phyloP scores from a whole-genome alignment of 2,329 filamentous ascomycete genomes.

The Fusarium sp. region DNA sequence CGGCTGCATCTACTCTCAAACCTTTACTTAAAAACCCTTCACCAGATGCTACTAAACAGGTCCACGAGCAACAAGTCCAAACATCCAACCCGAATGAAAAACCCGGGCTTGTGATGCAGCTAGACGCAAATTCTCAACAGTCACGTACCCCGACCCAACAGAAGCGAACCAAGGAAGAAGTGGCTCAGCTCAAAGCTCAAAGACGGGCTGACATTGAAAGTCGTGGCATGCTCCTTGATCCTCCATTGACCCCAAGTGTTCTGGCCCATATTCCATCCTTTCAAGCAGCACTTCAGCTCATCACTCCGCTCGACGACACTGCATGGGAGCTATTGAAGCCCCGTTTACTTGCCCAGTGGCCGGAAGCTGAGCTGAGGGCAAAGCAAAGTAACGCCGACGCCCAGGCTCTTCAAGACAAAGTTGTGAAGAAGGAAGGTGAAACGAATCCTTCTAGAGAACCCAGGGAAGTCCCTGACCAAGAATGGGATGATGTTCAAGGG shows the following conservation, averaged over 20 bases:
- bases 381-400: slow-evolving; percentile 50
- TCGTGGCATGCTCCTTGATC: slow-evolving; percentile 71
- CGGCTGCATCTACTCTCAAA: not conserved
- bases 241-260: slow-evolving; percentile 69
- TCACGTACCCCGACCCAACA: slow-evolving; percentile 39
- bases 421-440: not conserved
- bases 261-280: slow-evolving; percentile 78
- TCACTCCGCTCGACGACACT: slow-evolving; percentile 71
- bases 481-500: slow-evolving; percentile 76
- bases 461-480: slow-evolving; percentile 68
- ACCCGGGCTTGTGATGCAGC: slow-evolving; percentile 1
- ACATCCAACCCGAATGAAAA: slow-evolving; percentile 5
- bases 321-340: slow-evolving; percentile 76
- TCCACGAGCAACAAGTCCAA: slow-evolving; percentile 8
- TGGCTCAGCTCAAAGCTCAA: slow-evolving; percentile 68
- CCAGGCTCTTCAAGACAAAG: slow-evolving; percentile 49
- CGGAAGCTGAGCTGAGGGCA: slow-evolving; percentile 69
- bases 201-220: slow-evolving; percentile 76
- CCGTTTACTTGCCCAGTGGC: slow-evolving; percentile 71
- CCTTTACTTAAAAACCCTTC: slow-evolving; percentile 1
- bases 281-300: slow-evolving; percentile 75
- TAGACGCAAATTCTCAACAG: slow-evolving; percentile 9
- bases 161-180: slow-evolving; percentile 68
- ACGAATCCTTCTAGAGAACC: slow-evolving; percentile 12
- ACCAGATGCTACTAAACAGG: not conserved